Percentiles rank a stretch among this genome's conserved stretches.
phyloP scores from a whole-genome alignment of 495 filamentous ascomycete genomes.

The Penicillium verhagenii region DNA sequence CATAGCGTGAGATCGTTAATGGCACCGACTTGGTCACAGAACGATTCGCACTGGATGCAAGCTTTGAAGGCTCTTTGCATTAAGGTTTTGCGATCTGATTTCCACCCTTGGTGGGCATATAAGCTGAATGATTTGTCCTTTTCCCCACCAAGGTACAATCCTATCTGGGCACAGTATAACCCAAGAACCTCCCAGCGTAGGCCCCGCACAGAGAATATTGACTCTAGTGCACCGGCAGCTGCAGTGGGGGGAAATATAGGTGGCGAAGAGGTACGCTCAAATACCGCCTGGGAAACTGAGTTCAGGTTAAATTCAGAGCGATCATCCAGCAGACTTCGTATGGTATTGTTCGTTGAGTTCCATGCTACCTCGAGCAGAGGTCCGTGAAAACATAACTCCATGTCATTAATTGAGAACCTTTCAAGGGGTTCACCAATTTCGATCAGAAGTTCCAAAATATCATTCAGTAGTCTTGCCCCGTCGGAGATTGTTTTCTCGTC shows the following conservation, averaged over 20 bases:
- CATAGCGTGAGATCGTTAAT: slow-evolving; percentile 9
- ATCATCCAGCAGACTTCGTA: neutral
- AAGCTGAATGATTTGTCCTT: slow-evolving; percentile 4
- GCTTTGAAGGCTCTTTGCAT: slow-evolving; percentile 8
- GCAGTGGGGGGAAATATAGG: slow-evolving; percentile 1
- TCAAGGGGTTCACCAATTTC: slow-evolving; percentile 1
- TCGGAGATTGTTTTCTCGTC: neutral
- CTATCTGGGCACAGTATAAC: slow-evolving; percentile 6
- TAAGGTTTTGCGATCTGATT: slow-evolving; percentile 7
- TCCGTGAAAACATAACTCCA: neutral
- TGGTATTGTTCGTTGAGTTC: neutral
- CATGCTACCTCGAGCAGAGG: neutral
- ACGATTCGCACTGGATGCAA: slow-evolving; percentile 12
- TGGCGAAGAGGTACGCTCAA: neutral
- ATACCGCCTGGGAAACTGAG: neutral
- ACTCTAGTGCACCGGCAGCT: neutral
- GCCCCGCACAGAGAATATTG: neutral
- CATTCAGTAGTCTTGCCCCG: neutral
- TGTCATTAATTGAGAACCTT: neutral
- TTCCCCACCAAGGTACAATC: slow-evolving; percentile 7
- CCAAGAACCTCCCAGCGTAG: slow-evolving; percentile 10
- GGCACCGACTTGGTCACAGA: slow-evolving; percentile 6
- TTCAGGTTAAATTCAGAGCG: neutral
- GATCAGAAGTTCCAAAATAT: neutral
- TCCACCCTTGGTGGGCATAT: slow-evolving; percentile 3